Conservation (phyloP, 2,329 filamentous ascomycete species). For the Albifimbria verrucaria region DNA sequence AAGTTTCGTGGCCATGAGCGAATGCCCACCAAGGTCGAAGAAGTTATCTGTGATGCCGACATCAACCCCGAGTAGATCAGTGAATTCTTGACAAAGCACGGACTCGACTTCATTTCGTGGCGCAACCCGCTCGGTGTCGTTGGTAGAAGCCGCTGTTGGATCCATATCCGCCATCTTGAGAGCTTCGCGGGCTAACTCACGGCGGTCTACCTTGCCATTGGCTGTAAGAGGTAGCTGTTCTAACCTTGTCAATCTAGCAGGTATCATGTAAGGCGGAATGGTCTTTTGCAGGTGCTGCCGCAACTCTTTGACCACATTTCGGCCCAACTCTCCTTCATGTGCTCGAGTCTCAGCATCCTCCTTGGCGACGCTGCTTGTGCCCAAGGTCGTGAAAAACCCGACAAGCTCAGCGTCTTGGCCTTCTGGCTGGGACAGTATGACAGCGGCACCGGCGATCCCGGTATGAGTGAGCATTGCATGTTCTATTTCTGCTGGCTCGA, state of each 20-base stretch:
- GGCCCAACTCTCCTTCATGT: neutral
- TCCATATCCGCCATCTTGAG: neutral
- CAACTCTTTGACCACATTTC: neutral
- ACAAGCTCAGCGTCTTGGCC: constrained; percentile 7
- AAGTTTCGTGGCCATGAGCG: constrained; percentile 15
- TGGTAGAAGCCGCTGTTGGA: neutral
- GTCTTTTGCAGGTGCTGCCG: neutral
- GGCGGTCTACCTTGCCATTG: neutral
- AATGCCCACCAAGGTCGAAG: constrained; percentile 23
- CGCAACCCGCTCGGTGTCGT: neutral
- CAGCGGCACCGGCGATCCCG: constrained; percentile 13
- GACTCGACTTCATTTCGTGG: neutral
- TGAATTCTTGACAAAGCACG: neutral
- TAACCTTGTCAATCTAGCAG: neutral
- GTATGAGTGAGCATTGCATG: constrained; percentile 10
- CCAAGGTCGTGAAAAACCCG: constrained; percentile 5
- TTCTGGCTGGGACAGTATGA: constrained; percentile 7
- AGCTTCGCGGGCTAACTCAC: neutral
- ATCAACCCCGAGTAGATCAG: neutral
- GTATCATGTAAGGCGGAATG: constrained; percentile 3
- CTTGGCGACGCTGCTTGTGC: neutral
- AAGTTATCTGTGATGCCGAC: constrained; percentile 14
- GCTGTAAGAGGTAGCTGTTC: neutral
- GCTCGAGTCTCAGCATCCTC: neutral
- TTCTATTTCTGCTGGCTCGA: constrained; percentile 26